A percentile compares a stretch with the other conserved stretches of the same genome.
phyloP scores from a whole-genome alignment of 108 stramenopile genomes.

The Fragilaria crotonensis region DNA sequence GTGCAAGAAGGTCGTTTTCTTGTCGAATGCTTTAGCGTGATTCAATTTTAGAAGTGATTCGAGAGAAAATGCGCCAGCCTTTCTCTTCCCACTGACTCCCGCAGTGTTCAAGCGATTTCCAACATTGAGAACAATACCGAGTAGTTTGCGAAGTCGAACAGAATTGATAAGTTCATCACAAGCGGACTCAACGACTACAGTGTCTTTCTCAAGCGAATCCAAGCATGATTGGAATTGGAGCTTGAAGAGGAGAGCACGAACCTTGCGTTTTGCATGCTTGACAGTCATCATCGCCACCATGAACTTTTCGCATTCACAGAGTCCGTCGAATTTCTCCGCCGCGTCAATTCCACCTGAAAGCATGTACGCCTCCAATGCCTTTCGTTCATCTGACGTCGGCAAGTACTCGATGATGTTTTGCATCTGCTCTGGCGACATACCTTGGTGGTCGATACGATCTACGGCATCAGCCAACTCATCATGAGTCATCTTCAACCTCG shows the following conservation, averaged over 20 bases:
- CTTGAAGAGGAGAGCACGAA: constrained; percentile 80
- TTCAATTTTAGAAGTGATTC: constrained; percentile 91
- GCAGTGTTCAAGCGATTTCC: constrained; percentile 90
- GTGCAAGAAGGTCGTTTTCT: constrained; percentile 94
- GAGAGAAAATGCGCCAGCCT: constrained; percentile 86
- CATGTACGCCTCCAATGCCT: constrained; percentile 68
- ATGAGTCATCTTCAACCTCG: constrained; percentile 78
- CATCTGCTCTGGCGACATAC: constrained; percentile 73
- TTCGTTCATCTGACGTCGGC: constrained; percentile 72
- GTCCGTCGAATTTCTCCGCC: constrained; percentile 60
- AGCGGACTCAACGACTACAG: constrained; percentile 59
- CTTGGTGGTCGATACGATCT: constrained; percentile 51
- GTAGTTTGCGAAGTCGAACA: constrained; percentile 69
- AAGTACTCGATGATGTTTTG: constrained; percentile 83
- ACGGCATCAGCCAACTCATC: constrained; percentile 81
- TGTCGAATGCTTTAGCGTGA: constrained; percentile 94
- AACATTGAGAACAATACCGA: constrained; percentile 85
- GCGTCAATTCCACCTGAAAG: constrained; percentile 58
- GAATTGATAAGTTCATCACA: constrained; percentile 80
- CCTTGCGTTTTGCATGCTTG: constrained; percentile 77
- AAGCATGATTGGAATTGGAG: constrained; percentile 72
- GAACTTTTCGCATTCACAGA: constrained; percentile 86
- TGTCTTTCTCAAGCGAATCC: constrained; percentile 55
- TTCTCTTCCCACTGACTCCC: constrained; percentile 50
- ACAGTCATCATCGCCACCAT: constrained; percentile 89